Conservation (phyloP, 2,329 filamentous ascomycete genomes). For the Blastomyces percursus region DNA sequence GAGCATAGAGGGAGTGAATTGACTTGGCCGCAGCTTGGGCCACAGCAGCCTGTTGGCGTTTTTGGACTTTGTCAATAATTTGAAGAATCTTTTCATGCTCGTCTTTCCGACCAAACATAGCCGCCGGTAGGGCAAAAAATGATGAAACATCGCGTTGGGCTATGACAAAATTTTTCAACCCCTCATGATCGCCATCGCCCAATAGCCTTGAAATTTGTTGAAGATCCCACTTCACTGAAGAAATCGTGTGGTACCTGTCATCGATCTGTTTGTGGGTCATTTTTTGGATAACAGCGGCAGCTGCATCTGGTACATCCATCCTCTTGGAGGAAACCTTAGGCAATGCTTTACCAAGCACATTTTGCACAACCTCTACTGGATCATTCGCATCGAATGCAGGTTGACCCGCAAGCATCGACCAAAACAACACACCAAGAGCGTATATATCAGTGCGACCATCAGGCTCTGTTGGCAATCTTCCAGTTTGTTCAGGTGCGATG, state of each 20-base stretch:
- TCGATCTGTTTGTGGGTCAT: constrained; percentile 82
- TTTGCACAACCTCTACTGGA: constrained; percentile 84
- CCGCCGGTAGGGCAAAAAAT: constrained; percentile 74
- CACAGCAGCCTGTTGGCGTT: constrained; percentile 43
- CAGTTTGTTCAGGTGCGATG: constrained; percentile 90
- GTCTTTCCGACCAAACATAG: constrained; percentile 66
- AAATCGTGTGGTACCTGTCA: constrained; percentile 81
- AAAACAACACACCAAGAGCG: constrained; percentile 79
- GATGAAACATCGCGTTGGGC: constrained; percentile 81
- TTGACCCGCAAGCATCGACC: constrained; percentile 69
- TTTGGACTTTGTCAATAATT: constrained; percentile 66
- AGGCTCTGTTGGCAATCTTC: constrained; percentile 81
- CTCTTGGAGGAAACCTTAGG: constrained; percentile 65
- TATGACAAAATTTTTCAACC: constrained; percentile 62
- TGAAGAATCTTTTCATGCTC: constrained; percentile 60
- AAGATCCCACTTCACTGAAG: constrained; percentile 74
- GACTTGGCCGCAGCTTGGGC: constrained; percentile 24
- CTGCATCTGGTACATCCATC: constrained; percentile 70
- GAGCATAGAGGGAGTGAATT: constrained; percentile 34
- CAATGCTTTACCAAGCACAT: constrained; percentile 68
- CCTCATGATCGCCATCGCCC: constrained; percentile 59
- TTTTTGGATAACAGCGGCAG: constrained; percentile 75
- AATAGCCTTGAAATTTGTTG: constrained; percentile 62
- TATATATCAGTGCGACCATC: constrained; percentile 91
- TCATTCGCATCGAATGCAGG: constrained; percentile 69